phyloP scores from a whole-genome alignment of 306 rosid genomes.

The Cucurbita moschata region DNA sequence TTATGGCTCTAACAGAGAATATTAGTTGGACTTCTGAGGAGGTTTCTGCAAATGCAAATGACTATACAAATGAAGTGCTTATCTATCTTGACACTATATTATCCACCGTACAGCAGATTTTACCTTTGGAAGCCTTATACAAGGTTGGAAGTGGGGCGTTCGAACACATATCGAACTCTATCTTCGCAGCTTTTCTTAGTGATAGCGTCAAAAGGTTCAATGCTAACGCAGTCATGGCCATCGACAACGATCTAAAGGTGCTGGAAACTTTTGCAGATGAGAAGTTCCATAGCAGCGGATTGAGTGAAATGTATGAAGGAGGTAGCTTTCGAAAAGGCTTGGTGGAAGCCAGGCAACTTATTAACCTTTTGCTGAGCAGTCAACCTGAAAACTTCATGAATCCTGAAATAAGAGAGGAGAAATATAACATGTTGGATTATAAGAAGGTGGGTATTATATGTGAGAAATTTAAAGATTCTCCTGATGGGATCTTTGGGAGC shows the following conservation, averaged over 20 bases:
- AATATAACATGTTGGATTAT: slow-evolving; percentile 61
- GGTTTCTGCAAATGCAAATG: slow-evolving; percentile 38
- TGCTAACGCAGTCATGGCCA: slow-evolving; percentile 39
- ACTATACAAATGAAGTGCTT: slow-evolving; percentile 52
- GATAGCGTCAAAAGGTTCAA: slow-evolving; percentile 75
- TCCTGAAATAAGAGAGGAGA: slow-evolving; percentile 78
- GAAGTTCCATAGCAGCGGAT: slow-evolving; percentile 45
- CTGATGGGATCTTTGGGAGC: slow-evolving; percentile 80
- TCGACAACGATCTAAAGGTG: slow-evolving; percentile 40
- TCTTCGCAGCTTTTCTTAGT: slow-evolving; percentile 52
- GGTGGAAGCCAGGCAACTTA: slow-evolving; percentile 59
- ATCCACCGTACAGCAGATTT: slow-evolving; percentile 75
- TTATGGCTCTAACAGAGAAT: slow-evolving; percentile 49
- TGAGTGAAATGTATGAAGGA: slow-evolving; percentile 44
- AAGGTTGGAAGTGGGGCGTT: slow-evolving; percentile 72
- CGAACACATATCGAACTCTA: slow-evolving; percentile 55
- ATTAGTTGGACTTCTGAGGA: slow-evolving; percentile 72
- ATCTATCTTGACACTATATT: slow-evolving; percentile 67
- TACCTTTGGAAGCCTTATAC: slow-evolving; percentile 66
- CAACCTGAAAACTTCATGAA: slow-evolving; percentile 96
- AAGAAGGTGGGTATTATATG: slow-evolving; percentile 61
- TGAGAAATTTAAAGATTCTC: slow-evolving; percentile 70
- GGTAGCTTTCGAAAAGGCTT: slow-evolving; percentile 42
- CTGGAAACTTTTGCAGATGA: slow-evolving; percentile 69
- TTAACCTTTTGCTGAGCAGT: slow-evolving; percentile 68